phyloP scores from a whole-genome alignment of 2,329 filamentous ascomycete species.

The Aspergillus viridinutans region DNA sequence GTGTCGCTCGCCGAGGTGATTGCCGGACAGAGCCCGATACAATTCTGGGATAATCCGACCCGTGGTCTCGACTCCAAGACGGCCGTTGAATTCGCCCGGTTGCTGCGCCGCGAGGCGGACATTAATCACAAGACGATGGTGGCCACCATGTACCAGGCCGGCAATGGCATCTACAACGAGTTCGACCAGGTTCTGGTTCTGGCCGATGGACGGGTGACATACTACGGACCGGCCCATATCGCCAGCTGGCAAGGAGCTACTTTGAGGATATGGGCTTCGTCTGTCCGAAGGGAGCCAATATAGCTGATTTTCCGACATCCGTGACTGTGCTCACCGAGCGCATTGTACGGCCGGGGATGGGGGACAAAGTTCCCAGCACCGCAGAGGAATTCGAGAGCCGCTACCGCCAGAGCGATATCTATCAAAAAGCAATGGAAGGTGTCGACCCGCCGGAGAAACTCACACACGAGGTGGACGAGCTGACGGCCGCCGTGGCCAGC shows the following conservation, averaged over 20 bases:
- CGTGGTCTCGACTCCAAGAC: constrained; percentile 62
- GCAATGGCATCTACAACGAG: constrained; percentile 62
- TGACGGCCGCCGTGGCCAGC: constrained; percentile 23
- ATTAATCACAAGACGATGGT: constrained; percentile 56
- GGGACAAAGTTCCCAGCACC: constrained; percentile 27
- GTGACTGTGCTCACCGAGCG: constrained; percentile 54
- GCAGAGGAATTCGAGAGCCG: constrained; percentile 42
- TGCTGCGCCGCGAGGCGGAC: constrained; percentile 58
- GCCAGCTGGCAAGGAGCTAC: constrained; percentile 54
- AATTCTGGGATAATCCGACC: constrained; percentile 65
- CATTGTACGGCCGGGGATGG: constrained; percentile 32
- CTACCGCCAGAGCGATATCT: constrained; percentile 51
- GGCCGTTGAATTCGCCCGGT: constrained; percentile 56
- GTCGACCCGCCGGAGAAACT: constrained; percentile 29
- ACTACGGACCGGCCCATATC: constrained; percentile 61
- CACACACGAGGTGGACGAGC: constrained; percentile 25
- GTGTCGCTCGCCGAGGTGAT: constrained; percentile 61
- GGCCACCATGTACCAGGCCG: constrained; percentile 64
- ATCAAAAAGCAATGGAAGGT: constrained; percentile 49
- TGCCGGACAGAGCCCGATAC: constrained; percentile 49
- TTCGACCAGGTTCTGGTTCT: constrained; percentile 67
- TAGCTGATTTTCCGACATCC: constrained; percentile 63
- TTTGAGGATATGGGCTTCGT: constrained; percentile 62
- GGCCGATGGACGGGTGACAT: constrained; percentile 60
- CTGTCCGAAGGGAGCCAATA: constrained; percentile 58